phyloP scores from a whole-genome alignment of 305 asterid genomes.

The Fraxinus sp. region DNA sequence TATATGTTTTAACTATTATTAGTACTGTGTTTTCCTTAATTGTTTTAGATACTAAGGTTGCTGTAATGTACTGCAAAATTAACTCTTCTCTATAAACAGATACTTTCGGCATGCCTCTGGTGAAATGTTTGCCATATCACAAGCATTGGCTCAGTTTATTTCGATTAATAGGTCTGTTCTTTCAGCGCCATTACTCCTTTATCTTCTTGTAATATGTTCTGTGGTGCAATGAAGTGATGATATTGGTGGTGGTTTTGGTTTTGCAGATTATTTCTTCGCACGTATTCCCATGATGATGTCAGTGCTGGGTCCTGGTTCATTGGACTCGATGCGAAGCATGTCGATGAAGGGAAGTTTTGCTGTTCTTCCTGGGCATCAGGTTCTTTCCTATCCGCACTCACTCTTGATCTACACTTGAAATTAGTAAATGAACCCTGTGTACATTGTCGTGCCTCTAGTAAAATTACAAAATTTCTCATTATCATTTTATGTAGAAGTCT shows the following conservation, averaged over 20 bases:
- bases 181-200: conserved; percentile 6
- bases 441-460: not conserved
- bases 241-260: not conserved
- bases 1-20: not conserved
- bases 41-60: not conserved
- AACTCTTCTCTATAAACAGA: conserved; percentile 34
- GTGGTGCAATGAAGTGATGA: not conserved
- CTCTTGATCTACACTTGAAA: not conserved
- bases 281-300: conserved; percentile 79
- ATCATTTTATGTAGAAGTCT: not conserved
- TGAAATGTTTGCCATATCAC: conserved; percentile 73
- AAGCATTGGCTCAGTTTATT: conserved; percentile 66
- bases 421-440: not conserved
- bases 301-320: conserved; percentile 89
- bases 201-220: not conserved
- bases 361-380: conserved; percentile 83
- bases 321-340: conserved; percentile 70
- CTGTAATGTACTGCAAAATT: not conserved
- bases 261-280: conserved; percentile 54
- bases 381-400: conserved; percentile 23
- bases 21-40: not conserved
- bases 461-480: not conserved
- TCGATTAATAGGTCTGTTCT: conserved; percentile 66
- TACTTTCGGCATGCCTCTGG: conserved; percentile 92
- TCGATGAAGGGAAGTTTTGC: conserved; percentile 82